Evolutionary conservation across 805 yeast species (phyloP).

Genomic region (Vanderwaltozyma yarrowii): DNA sequence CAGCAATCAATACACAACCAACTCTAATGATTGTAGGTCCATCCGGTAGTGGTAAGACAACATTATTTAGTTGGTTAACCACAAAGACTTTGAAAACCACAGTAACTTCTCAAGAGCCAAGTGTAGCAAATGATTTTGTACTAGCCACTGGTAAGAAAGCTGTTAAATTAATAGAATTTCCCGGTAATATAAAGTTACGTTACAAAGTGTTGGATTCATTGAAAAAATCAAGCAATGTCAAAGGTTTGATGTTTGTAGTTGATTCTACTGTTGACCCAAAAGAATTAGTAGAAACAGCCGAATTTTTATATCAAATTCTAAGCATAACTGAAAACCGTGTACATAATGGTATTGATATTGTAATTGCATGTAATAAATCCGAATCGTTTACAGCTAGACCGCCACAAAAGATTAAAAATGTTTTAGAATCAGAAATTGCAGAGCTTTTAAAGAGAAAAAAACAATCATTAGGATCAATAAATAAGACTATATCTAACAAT

Average conservation of each 20-base stretch:
- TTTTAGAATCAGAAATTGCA: conserved; percentile 56
- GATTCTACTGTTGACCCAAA: conserved; percentile 56
- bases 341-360: conserved; percentile 58
- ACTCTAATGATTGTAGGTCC: conserved; percentile 58
- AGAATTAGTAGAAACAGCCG: conserved; percentile 43
- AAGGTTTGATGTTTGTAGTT: conserved; percentile 66
- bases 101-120: conserved; percentile 46
- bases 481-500: conserved; percentile 15
- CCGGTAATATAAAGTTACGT: conserved; percentile 76
- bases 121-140: conserved; percentile 19
- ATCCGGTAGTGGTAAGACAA: conserved; percentile 56
- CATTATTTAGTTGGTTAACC: conserved; percentile 20
- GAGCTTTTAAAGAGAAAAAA: conserved; percentile 37
- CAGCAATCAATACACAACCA: conserved; percentile 25
- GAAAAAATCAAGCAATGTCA: conserved; percentile 35
- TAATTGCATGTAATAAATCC: conserved; percentile 74
- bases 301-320: conserved; percentile 49
- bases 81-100: conserved; percentile 27
- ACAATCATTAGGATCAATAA: conserved; percentile 37
- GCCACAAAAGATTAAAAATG: conserved; percentile 43
- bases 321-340: conserved; percentile 42
- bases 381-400: conserved; percentile 82
- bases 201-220: conserved; percentile 43
- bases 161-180: conserved; percentile 62
- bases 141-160: conserved; percentile 22